Evolutionary conservation across 2,329 filamentous ascomycete species (phyloP).

Genomic region (Metarhizium humberi): DNA sequence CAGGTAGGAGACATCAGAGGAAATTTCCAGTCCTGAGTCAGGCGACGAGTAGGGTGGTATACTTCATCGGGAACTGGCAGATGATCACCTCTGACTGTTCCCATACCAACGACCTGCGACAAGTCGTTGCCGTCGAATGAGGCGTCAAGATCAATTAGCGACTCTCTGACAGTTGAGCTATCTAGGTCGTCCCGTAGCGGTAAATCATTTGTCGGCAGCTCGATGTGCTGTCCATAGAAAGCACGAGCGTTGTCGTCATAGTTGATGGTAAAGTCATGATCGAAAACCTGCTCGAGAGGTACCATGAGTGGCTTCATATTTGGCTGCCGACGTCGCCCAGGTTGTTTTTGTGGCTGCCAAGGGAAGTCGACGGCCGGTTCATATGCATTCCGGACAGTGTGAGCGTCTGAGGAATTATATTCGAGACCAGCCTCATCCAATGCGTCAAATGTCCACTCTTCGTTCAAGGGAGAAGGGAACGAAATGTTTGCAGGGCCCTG

Average conservation of each 20-base stretch:
- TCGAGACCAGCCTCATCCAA: constrained; percentile 54
- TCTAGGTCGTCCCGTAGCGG: constrained; percentile 47
- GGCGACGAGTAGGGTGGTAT: constrained; percentile 31
- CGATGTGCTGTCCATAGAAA: constrained; percentile 44
- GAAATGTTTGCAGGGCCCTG: constrained; percentile 38
- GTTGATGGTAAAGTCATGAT: constrained; percentile 53
- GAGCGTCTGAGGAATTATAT: constrained; percentile 40
- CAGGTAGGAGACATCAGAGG: constrained; percentile 34
- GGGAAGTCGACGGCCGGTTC: constrained; percentile 46
- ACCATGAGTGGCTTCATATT: constrained; percentile 36
- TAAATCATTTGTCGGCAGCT: constrained; percentile 40
- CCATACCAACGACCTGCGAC: constrained; percentile 50
- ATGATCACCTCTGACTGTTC: constrained; percentile 45
- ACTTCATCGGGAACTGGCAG: constrained; percentile 48
- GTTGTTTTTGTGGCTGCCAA: constrained; percentile 35
- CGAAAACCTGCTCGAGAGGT: constrained; percentile 55
- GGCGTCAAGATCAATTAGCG: constrained; percentile 54
- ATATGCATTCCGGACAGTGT: constrained; percentile 52
- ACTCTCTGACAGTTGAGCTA: constrained; percentile 44
- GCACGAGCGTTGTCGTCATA: constrained; percentile 55
- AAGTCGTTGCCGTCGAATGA: constrained; percentile 46
- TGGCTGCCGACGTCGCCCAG: constrained; percentile 48
- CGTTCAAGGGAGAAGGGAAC: constrained; percentile 36
- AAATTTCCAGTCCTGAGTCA: constrained; percentile 49
- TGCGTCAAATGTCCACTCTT: constrained; percentile 61